Evolutionary conservation across 208 protist species (phyloP).

Genomic region (Blechomonas ayalai): DNA sequence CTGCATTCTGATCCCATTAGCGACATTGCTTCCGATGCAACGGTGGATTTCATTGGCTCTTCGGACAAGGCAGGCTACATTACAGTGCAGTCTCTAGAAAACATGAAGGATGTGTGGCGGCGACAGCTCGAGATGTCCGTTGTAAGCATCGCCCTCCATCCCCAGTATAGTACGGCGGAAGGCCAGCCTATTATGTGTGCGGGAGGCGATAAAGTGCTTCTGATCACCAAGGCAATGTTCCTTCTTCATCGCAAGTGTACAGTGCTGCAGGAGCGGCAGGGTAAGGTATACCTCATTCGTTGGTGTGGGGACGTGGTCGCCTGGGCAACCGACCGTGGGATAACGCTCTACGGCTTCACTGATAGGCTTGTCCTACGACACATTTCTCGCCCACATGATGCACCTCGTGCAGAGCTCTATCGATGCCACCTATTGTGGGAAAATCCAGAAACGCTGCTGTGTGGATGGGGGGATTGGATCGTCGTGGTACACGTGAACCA

Average conservation of each 20-base stretch:
- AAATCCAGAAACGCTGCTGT: constrained; percentile 18
- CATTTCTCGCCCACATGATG: constrained; percentile 8
- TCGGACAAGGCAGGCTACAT: constrained; percentile 48
- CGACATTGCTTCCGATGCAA: constrained; percentile 42
- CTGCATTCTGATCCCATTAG: constrained; percentile 44
- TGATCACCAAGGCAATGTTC: constrained; percentile 39
- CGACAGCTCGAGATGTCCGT: constrained; percentile 35
- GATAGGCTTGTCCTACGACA: constrained; percentile 17
- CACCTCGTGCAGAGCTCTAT: constrained; percentile 30
- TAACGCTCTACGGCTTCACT: constrained; percentile 45
- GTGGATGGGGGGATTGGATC: constrained; percentile 65
- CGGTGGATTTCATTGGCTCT: constrained; percentile 38
- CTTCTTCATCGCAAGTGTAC: constrained; percentile 31
- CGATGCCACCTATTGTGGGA: constrained; percentile 57
- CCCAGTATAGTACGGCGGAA: constrained; percentile 34
- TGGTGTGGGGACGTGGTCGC: constrained; percentile 64
- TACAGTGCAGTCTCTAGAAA: constrained; percentile 24
- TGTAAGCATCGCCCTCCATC: constrained; percentile 48
- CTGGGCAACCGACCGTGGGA: constrained; percentile 48
- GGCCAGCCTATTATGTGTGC: constrained; percentile 34
- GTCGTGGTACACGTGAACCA: constrained; percentile 34
- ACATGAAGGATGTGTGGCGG: constrained; percentile 27
- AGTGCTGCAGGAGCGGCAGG: constrained; percentile 30
- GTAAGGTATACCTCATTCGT: constrained; percentile 38
- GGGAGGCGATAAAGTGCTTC: constrained; percentile 30